Evolutionary conservation across 305 asterid species (phyloP), one percentile per base, ranked within the genome.

Genomic region (Rubia tinctorum): DNA sequence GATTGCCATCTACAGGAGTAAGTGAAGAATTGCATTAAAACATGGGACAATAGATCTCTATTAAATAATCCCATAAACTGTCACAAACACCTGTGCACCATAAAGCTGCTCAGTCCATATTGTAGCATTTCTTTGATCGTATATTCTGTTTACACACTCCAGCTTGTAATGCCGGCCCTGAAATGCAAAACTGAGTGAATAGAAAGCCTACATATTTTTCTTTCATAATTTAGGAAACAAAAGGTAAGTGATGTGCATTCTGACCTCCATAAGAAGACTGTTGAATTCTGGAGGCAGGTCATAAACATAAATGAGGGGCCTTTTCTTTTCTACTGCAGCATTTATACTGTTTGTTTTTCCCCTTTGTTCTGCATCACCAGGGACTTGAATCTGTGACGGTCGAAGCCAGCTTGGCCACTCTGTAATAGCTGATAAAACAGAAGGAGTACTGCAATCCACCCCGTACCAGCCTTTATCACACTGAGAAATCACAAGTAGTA

Each of bases 351-450:
- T 55, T 11, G 53, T 20, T 55, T 71, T 81, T 79, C 85, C 89
- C 1, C 77, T 23, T 74, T 64, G 69, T 34, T 51, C 74, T 73
- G 83, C 68, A 76, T 77, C 80, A 61, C 82, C 90, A 14, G 91
- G 91, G 75, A 95, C 71, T 51, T 72, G 82, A 60, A 95, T 71
- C 45, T 84, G 86, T 7, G 95, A 89, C 17, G 97, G 98, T 80
- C 86, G 88, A 73, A 95, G 92, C 99, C 97, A 95, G 73, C 72
- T 78, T 55, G 99, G 97, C 98, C 97, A 95, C 76, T 86, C 90
- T 71, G 65, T 79, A 63, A 92, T 81, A 75, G 98, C 81, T 44
- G 95, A 86, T 63, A 80, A 63, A 84, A 86, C 89, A 59, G 99
- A 90, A 73, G 99, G 99, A 77, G 86, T 62, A 77, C 98, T 92